Base-by-base conservation (phyloP, 2,329 filamentous ascomycete species). In the Penicillium sumatraense region DNA sequence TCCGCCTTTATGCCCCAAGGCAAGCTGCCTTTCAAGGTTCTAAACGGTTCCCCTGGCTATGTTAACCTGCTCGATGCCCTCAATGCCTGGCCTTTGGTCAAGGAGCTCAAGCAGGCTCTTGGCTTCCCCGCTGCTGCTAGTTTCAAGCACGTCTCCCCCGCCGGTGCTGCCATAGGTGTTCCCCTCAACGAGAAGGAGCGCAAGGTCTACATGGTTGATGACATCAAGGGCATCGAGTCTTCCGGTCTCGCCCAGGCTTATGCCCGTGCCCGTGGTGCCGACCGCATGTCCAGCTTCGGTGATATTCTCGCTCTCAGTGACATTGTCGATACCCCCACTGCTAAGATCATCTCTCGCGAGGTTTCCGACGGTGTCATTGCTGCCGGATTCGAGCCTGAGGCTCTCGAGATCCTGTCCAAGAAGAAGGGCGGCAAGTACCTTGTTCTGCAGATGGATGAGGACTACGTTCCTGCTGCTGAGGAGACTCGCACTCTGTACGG, bases 391-490 rank as follows among this genome's bases (percentile, higher is more conserved):
- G 85, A 90, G 60, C 84, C 86, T 29, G 92, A 90, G 61, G 95
- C 95, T 16, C 85, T 98, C 16, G 91, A 90, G 69, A 92, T 99
- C 59, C 85, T 99, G 61, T 89, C 87, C 78, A 97, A 96, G 86
- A 99, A 99, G 85, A 99, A 99, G 84, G 93, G 89, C 51, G 95
- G 95, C 71, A 96, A 92, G 76, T 99, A 98, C 81, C 87, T 98
- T 44, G 90, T 98, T 44, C 87, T 98, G 38, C 87, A 98, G 79
- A 97, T 99, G 80, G 92, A 99, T 72, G 86, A 90, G 49, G 85
- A 89, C 65, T 98, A 93, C 78, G 84, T 85, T 61, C 93, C 95
- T n/a, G 75, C 82, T 11, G 62, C 77, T 5, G 83, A 86, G 66
- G 95, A 99, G 81, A 86, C 86, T 49, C 86, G 95, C 65, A 95